Conservation (phyloP, 2,329 filamentous ascomycete species). For the Talaromyces sp. region DNA sequence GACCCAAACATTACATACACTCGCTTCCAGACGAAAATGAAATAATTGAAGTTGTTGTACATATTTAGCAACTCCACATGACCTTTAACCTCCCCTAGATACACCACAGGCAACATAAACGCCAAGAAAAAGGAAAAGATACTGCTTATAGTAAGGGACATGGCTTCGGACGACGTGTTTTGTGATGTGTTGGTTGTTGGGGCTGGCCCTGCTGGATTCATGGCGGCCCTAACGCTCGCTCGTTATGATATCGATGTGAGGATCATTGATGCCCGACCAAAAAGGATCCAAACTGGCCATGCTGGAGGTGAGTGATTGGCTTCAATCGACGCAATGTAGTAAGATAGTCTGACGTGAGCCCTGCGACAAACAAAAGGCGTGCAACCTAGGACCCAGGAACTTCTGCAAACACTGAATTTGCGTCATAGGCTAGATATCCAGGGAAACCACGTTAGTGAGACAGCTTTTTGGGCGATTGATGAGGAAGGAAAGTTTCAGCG, state of each 20-base stretch:
- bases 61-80: too few relatives aligned
- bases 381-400: constrained; percentile 1
- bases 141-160: not conserved
- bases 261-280: not conserved
- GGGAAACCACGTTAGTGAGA: not conserved
- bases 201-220: not conserved
- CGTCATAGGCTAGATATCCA: not conserved
- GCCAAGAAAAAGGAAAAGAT: too few relatives aligned
- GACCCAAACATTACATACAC: too few relatives aligned
- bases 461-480: not conserved
- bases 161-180: not conserved
- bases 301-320: not conserved
- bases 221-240: not conserved
- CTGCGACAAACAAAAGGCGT: not conserved
- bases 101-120: not conserved
- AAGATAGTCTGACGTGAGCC: not conserved
- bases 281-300: not conserved
- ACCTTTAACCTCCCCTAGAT: not conserved
- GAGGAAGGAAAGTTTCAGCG: not conserved
- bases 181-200: not conserved
- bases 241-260: not conserved
- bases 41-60: too few relatives aligned
- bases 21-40: too few relatives aligned
- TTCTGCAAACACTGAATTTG: not conserved
- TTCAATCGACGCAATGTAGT: not conserved